Percentiles rank a stretch among this genome's conserved stretches.
Conservation (phyloP, 139 green algal genomes). For the Axilococcus clingmanii region DNA sequence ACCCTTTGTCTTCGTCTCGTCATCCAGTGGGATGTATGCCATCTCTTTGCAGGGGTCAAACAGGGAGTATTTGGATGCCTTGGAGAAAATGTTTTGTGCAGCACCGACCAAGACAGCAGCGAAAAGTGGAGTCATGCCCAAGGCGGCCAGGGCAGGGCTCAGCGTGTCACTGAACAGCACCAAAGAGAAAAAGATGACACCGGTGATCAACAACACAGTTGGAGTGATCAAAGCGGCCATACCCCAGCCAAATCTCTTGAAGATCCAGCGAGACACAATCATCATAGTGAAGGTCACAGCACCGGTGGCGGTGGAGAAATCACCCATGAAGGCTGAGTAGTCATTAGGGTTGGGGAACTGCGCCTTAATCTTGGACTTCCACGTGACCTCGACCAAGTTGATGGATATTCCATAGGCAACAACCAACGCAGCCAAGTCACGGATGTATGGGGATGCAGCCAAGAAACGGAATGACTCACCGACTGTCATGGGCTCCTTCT, state of each 20-base stretch:
- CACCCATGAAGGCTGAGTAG: conserved; percentile 87
- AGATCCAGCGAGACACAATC: conserved; percentile 90
- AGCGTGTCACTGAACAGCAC: conserved; percentile 72
- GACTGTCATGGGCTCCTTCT: conserved; percentile 85
- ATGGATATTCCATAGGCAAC: conserved; percentile 97
- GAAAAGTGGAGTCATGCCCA: conserved; percentile 89
- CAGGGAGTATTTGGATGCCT: conserved; percentile 95
- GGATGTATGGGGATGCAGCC: conserved; percentile 87
- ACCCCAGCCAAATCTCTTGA: conserved; percentile 93
- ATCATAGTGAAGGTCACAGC: conserved; percentile 96
- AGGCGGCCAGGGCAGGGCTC: conserved; percentile 59
- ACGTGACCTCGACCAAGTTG: conserved; percentile 99
- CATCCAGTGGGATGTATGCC: conserved; percentile 97
- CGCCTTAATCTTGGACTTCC: conserved; percentile 99
- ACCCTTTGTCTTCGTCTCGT: conserved; percentile 89
- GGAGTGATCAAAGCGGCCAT: conserved; percentile 92
- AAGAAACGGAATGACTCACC: conserved; percentile 93
- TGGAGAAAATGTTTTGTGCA: conserved; percentile 97
- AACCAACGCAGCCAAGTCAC: conserved; percentile 89
- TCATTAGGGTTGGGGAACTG: conserved; percentile 98
- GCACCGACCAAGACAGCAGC: conserved; percentile 93
- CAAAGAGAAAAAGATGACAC: conserved; percentile 92
- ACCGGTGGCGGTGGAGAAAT: conserved; percentile 71
- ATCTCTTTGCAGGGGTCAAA: conserved; percentile 99
- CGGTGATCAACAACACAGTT: conserved; percentile 90